phyloP scores from a whole-genome alignment of 495 filamentous ascomycete genomes.

The Trichoderma reesei region DNA sequence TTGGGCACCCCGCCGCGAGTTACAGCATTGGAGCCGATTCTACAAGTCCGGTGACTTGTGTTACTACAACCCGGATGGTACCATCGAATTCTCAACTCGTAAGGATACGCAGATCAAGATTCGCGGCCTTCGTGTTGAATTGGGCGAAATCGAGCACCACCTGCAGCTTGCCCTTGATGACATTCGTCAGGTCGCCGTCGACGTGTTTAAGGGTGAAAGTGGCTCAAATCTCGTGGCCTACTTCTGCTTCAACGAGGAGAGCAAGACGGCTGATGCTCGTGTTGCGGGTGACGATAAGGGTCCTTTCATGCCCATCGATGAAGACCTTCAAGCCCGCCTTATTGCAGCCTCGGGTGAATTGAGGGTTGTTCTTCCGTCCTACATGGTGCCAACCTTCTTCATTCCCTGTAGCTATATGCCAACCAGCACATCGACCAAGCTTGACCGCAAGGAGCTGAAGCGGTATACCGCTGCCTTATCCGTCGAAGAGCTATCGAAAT shows the following conservation, averaged over 20 bases:
- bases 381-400: slow-evolving; percentile 17
- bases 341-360: slow-evolving; percentile 80
- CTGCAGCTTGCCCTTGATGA: slow-evolving; percentile 15
- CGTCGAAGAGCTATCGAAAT: not conserved
- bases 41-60: slow-evolving; percentile 41
- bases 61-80: slow-evolving; percentile 27
- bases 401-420: slow-evolving; percentile 8
- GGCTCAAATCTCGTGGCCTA: slow-evolving; percentile 25
- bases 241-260: slow-evolving; percentile 6
- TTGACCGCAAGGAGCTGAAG: slow-evolving; percentile 48
- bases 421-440: slow-evolving; percentile 38
- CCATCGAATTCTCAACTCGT: slow-evolving; percentile 15
- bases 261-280: not conserved
- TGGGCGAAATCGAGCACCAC: slow-evolving; percentile 27
- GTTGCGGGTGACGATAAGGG: not conserved
- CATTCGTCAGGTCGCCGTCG: slow-evolving; percentile 12
- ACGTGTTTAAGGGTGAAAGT: slow-evolving; percentile 15
- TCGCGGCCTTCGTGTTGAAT: slow-evolving; percentile 30
- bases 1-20: slow-evolving; percentile 11
- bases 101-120: slow-evolving; percentile 32
- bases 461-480: slow-evolving; percentile 21
- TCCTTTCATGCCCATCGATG: not conserved
- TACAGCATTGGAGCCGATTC: slow-evolving; percentile 21
- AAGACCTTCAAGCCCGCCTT: slow-evolving; percentile 36
- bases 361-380: slow-evolving; percentile 45